Evolutionary conservation across 176 grass and related monocot genomes (phyloP), one percentile per base, ranked within the genome.

Genomic region (Triticum dicoccoides): DNA sequence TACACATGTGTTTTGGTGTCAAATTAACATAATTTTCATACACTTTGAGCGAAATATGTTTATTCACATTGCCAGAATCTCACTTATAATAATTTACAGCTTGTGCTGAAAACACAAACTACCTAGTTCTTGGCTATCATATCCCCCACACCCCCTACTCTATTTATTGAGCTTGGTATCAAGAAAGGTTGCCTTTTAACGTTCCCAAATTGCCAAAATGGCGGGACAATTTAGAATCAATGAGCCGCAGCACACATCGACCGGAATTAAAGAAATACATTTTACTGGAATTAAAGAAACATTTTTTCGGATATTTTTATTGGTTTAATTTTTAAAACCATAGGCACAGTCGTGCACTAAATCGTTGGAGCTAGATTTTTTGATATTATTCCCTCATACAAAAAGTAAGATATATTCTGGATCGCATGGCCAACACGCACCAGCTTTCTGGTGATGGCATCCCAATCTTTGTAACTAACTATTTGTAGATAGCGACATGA

Each of bases 341-440:
- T 59, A 37, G 47, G 21, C 21, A 74, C 14, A 58, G 33, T 79
- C 33, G 72, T 47, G 58, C 20, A 87, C 80, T 33, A 87, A 90
- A 87, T 74, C 80, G 65, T 67, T 87, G 84, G 84, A 87, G 84
- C 65, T 58, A 79, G 73, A 72, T 79, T 87, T 24, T 3, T 66
- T 3, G 79, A 61, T 87, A 84, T 80, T 87, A 80, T 87, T 87
- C 80, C 80, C 18, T 39, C 74, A 66, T 37, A 1, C 11, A 23
- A 74, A 90, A 90, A 80, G 67, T 44, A 79, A 83, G 84, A 90
- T 84, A 67, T 84, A 35, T 37, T 49, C 47, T 70, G 10, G 62
- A 85, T 84, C 21, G 66, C 67, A 47, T 21, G 68, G 27, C 21
- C 9, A 42, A 42, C 41, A 42, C 41, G 41, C 83, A 58, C 70